These are phyloP conservation scores for Mycena crocata DNA, from an alignment of 768 basidiomycete genomes.

Conservation along the genomic window DNA sequence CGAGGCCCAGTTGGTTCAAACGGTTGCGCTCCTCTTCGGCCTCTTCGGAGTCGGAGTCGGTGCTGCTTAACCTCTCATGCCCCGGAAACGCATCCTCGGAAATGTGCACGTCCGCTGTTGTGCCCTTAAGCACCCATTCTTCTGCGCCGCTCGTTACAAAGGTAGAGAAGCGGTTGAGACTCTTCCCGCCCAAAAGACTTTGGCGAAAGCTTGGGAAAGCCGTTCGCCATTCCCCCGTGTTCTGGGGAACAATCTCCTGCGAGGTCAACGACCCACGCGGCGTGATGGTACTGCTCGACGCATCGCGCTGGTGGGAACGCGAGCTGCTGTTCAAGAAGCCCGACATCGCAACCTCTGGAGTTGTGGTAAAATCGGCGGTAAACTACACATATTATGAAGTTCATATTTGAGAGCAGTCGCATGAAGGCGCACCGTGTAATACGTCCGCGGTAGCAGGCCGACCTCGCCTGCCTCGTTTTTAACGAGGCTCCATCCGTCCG, in stretches of 20 bases:
- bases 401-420: too few species aligned
- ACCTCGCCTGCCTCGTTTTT: conserved; percentile 66
- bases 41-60: conserved; percentile 46
- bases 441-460: conserved; percentile 75
- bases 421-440: conserved; percentile 71
- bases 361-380: conserved; percentile 69
- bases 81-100: conserved; percentile 10
- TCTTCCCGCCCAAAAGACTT: conserved; percentile 81
- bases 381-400: conserved; percentile 54
- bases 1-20: conserved; percentile 54
- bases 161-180: conserved; percentile 85
- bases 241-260: conserved; percentile 65
- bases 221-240: conserved; percentile 74
- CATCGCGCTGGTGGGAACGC: conserved; percentile 45
- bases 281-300: conserved; percentile 61
- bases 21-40: conserved; percentile 57
- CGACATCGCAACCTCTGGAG: conserved; percentile 57
- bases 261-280: conserved; percentile 60
- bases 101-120: conserved; percentile 46
- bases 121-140: conserved; percentile 82
- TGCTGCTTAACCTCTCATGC: conserved; percentile 34
- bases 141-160: conserved; percentile 91
- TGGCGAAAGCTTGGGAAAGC: conserved; percentile 76
- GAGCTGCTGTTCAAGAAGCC: conserved; percentile 34
- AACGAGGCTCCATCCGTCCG: conserved; percentile 87